Evolutionary conservation across 139 green algal genomes (phyloP).

Genomic region (Coelastrella sp.): DNA sequence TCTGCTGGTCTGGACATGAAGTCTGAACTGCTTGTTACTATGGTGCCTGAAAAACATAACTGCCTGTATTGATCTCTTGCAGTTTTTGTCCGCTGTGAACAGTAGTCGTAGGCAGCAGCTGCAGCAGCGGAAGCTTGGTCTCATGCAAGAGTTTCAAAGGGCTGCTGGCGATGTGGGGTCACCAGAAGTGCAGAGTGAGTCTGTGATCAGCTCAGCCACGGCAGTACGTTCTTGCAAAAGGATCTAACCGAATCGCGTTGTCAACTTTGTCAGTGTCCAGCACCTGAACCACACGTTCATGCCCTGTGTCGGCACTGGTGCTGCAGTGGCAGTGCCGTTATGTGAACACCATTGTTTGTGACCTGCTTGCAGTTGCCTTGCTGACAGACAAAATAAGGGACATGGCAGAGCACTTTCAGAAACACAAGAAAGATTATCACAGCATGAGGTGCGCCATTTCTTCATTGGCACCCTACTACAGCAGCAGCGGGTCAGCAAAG

Average conservation of each 20-base stretch:
- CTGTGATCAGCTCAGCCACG: background rate
- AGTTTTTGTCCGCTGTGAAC: slow-evolving; percentile 36
- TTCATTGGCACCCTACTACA: background rate
- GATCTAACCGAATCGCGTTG: background rate
- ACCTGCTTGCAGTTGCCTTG: slow-evolving; percentile 51
- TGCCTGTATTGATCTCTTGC: slow-evolving; percentile 18
- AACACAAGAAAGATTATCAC: slow-evolving; percentile 54
- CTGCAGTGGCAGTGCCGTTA: background rate
- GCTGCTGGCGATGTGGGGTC: slow-evolving; percentile 60
- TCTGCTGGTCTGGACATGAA: too few relatives aligned
- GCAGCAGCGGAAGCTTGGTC: background rate
- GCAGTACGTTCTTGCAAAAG: background rate
- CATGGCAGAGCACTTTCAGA: slow-evolving; percentile 53
- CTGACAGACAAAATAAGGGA: slow-evolving; percentile 64
- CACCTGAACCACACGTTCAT: too few relatives aligned
- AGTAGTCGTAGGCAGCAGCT: slow-evolving; percentile 27
- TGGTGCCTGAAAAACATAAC: too few relatives aligned
- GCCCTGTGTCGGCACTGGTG: background rate
- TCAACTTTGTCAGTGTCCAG: background rate
- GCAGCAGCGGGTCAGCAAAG: too few relatives aligned
- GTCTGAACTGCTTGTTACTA: too few relatives aligned
- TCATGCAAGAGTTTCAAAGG: slow-evolving; percentile 55
- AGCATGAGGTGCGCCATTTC: slow-evolving; percentile 51
- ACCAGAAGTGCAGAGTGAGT: slow-evolving; percentile 65
- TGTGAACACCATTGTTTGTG: background rate